phyloP scores from a whole-genome alignment of 2,329 filamentous ascomycete species.

The Cadophora sp. region DNA sequence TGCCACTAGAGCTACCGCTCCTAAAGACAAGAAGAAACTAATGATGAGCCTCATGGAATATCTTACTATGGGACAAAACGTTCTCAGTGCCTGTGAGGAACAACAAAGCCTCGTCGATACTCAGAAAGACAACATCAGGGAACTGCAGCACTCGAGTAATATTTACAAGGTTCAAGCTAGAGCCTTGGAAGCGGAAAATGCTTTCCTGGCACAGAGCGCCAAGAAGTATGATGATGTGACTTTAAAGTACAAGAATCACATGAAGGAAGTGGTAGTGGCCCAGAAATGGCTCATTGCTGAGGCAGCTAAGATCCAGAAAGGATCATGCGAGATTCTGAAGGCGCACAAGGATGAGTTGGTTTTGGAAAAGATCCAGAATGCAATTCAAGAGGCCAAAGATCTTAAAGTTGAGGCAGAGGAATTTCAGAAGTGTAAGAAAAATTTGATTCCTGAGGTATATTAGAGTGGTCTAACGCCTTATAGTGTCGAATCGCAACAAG shows the following conservation, averaged over 20 bases:
- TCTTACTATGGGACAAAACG: background rate
- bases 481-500: conserved; percentile 19
- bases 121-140: conserved; percentile 27
- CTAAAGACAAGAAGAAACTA: background rate
- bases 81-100: conserved; percentile 20
- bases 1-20: background rate
- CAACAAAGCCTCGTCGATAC: conserved; percentile 22
- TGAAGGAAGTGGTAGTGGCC: conserved; percentile 43
- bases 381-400: conserved; percentile 18
- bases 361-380: conserved; percentile 13
- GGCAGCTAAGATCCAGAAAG: conserved; percentile 23
- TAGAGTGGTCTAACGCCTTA: background rate
- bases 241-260: conserved; percentile 42
- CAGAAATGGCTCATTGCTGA: conserved; percentile 37
- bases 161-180: conserved; percentile 23
- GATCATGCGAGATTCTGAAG: background rate
- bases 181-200: conserved; percentile 30
- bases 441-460: background rate
- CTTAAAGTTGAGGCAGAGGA: conserved; percentile 15
- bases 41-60: background rate
- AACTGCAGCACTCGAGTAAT: conserved; percentile 16
- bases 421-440: background rate
- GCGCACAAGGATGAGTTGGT: background rate
- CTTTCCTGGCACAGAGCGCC: conserved; percentile 36
- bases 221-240: conserved; percentile 39